Evolutionary conservation across 768 basidiomycete genomes (phyloP), one percentile per base, ranked within the genome.

Genomic region (Termitomyces sp.): DNA sequence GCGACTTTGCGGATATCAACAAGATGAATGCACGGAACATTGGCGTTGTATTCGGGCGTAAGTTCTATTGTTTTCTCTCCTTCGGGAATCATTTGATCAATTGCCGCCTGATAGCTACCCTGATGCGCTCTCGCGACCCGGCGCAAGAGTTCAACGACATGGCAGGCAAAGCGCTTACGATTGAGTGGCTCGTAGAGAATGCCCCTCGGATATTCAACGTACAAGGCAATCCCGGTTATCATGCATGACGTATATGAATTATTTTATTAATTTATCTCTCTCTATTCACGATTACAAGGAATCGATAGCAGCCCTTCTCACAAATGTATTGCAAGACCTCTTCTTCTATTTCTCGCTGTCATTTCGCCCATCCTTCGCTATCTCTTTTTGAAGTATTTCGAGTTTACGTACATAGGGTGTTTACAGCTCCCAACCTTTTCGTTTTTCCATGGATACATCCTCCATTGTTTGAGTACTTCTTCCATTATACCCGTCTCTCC

Each of bases 11-110:
- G 54, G 83, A 87, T 41, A 77, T 74, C 47, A 99, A 99, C 72
- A 78, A 94, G 52, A 99, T 99, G 97, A 92, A 85, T 49, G 89
- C 93, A 3, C 82, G 95, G 61, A 99, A 98, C 66, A 75, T 99
- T 21, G 97, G 97, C 6, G 95, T 98, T 31, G 95, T 99, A 41
- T 98, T 98, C 72, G 97, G 97, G 64, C 97, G 96, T 98, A 71
- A 74, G 96, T 86, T 14, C 27, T 37, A 12, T 38, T 2, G 34
- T 27, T n/a, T 38, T 2, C 3, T 34, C 31, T 59, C 21, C 7
- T 42, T 46, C 21, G 14, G 35, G 21, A 23, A 38, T 7, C 0
- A 11, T 42, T 19, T 38, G 51, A 46, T 53, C 65, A 38, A 62
- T 44, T 23, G 25, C 46, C 34, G n/a, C 63, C 54, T 53, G 67